phyloP scores from a whole-genome alignment of 306 rosid species.

The Begonia fuchsioides region DNA sequence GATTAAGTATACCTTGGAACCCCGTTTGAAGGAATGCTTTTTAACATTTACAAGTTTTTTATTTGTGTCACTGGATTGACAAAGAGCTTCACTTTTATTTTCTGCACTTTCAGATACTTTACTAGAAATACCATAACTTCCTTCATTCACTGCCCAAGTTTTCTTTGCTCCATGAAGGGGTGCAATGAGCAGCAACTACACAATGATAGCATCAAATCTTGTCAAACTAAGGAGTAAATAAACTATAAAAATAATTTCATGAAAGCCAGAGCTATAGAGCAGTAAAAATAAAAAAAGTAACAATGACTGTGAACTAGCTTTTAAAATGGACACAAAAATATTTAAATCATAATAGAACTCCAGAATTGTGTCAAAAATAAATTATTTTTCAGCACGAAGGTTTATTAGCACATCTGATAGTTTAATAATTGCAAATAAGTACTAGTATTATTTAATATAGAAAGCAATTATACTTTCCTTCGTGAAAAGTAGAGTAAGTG shows the following conservation, averaged over 20 bases:
- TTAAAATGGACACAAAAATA: too few relatives aligned
- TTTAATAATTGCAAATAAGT: too few relatives aligned
- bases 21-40: slow-evolving; percentile 46
- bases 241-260: not conserved
- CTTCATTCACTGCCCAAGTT: slow-evolving; percentile 14
- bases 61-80: slow-evolving; percentile 22
- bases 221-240: not conserved
- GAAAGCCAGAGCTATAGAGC: not conserved
- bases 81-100: slow-evolving; percentile 19
- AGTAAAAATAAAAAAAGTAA: too few relatives aligned
- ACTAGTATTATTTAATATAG: too few relatives aligned
- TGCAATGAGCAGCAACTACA: slow-evolving; percentile 62
- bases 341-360: too few relatives aligned
- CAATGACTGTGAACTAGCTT: too few relatives aligned
- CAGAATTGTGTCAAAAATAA: too few relatives aligned
- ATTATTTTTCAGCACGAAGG: too few relatives aligned
- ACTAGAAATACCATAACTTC: slow-evolving; percentile 18
- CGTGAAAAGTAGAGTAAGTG: slow-evolving; percentile 5
- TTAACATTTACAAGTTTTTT: slow-evolving; percentile 40
- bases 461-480: too few relatives aligned
- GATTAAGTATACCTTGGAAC: slow-evolving; percentile 50
- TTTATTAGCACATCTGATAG: too few relatives aligned
- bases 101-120: slow-evolving; percentile 27
- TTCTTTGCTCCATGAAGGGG: slow-evolving; percentile 36
- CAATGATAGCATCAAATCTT: slow-evolving; percentile 1